phyloP scores from a whole-genome alignment of 257 asterid genomes.

The Ligustrum vulgare region DNA sequence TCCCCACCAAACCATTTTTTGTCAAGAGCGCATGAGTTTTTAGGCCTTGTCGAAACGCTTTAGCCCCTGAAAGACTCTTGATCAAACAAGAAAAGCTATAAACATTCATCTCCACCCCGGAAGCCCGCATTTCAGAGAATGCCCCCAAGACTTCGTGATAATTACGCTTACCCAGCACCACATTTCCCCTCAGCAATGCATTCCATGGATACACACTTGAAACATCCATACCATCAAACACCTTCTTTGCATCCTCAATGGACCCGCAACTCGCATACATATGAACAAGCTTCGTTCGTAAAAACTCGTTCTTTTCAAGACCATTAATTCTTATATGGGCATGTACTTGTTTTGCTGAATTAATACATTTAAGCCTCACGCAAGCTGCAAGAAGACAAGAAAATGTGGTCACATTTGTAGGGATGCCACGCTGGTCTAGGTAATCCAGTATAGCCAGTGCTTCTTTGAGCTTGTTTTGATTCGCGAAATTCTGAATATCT shows the following conservation, averaged over 20 bases:
- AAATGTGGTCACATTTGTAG: constrained; percentile 76
- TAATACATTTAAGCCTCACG: constrained; percentile 47
- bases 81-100: constrained; percentile 87
- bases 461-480: constrained; percentile 66
- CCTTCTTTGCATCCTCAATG: constrained; percentile 61
- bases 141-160: constrained; percentile 51
- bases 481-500: constrained; percentile 69
- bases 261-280: constrained; percentile 78
- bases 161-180: constrained; percentile 60
- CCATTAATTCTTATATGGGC: constrained; percentile 66
- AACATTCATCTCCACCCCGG: constrained; percentile 75
- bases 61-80: constrained; percentile 81
- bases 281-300: constrained; percentile 68
- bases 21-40: constrained; percentile 74
- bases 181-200: constrained; percentile 89
- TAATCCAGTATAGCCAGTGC: constrained; percentile 74
- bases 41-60: constrained; percentile 69
- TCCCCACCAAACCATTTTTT: constrained; percentile 67
- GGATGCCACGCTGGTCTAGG: constrained; percentile 77
- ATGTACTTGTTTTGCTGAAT: constrained; percentile 62
- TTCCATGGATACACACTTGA: constrained; percentile 87
- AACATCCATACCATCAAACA: constrained; percentile 63
- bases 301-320: constrained; percentile 64
- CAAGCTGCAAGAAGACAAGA: constrained; percentile 63
- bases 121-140: constrained; percentile 64